Base-by-base conservation (phyloP, 768 basidiomycete genomes). In the Russula sp. region DNA sequence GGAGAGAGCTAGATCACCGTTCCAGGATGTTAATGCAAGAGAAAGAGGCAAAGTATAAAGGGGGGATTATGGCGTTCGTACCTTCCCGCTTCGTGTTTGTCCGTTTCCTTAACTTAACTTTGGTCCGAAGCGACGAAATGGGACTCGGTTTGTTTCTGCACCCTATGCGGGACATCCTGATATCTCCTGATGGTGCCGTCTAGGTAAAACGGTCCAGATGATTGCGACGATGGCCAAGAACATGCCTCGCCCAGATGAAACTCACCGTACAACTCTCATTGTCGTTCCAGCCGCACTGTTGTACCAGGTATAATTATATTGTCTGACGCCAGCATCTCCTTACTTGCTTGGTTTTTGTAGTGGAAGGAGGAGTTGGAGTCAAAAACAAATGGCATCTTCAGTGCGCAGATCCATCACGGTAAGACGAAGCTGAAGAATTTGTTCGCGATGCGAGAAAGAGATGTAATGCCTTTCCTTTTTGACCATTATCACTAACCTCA, bases 151-250 rank as follows among this genome's bases (percentile, higher is more conserved):
- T 34, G 73, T 70, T 34, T 62, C 45, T 4, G 20, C 48, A 14
- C 10, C 34, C 37, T 59, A 18, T 20, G 49, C 6, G 6, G 34
- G 16, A 52, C 7, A 31, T 42, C 31, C 16, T 8, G 27, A 27
- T 27, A 54, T 27, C 16, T 27, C 64, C 61, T 55, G 59, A 63
- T 27, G 16, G 8, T 32, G 11, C 22, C 16, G 10, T 47, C 27
- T 54, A 81, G 83, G 84, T 3, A 88, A 89, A 75, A 89, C 87
- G 8, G 84, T 89, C 1, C 87, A 89, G 70, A 86, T 87, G 83
- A 89, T 92, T 52, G 89, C 89, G 3, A 83, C 84, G 0, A 90
- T 92, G 83, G 82, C 80, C 20, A 79, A 79, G 70, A 89, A 91
- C 68, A 78, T 78, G 68, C 84, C 88, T 0, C 70, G 70, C 0